A percentile compares a stretch with the other conserved stretches of the same genome.
Evolutionary conservation across 1,284 basidiomycete genomes (phyloP).

Genomic region (Irpex sp.): DNA sequence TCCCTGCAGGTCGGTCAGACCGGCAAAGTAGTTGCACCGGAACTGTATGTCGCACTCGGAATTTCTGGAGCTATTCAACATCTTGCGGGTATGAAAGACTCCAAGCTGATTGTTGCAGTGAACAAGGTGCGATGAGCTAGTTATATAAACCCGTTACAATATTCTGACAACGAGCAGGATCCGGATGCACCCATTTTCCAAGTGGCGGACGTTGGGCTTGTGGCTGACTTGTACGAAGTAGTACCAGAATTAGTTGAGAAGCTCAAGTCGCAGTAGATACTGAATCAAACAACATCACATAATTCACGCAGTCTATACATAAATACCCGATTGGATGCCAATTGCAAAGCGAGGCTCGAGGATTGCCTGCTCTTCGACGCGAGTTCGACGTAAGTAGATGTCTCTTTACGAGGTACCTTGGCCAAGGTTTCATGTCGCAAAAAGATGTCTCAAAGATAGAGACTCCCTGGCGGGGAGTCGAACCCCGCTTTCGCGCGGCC

Average conservation of each 20-base stretch:
- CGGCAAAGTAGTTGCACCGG: slow-evolving; percentile 93
- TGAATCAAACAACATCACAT: not conserved
- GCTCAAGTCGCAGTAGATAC: slow-evolving; percentile 50
- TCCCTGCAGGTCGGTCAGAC: slow-evolving; percentile 99
- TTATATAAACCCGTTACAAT: slow-evolving; percentile 3
- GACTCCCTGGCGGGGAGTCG: slow-evolving; percentile 39
- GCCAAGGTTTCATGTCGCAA: too few species aligned
- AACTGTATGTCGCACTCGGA: slow-evolving; percentile 94
- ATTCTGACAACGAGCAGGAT: slow-evolving; percentile 52
- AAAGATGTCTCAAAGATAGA: too few species aligned
- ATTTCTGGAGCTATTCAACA: slow-evolving; percentile 99
- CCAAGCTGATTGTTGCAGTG: slow-evolving; percentile 96
- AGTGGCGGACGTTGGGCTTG: slow-evolving; percentile 93
- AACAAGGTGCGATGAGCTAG: slow-evolving; percentile 72
- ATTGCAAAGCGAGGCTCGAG: too few species aligned
- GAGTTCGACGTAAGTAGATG: too few species aligned
- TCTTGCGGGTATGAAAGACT: slow-evolving; percentile 99
- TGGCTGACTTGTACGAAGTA: slow-evolving; percentile 86
- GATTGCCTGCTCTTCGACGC: too few species aligned
- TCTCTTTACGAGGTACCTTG: too few species aligned
- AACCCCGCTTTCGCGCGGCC: slow-evolving; percentile 34
- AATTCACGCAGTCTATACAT: not conserved
- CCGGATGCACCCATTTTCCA: slow-evolving; percentile 99
- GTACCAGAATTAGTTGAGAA: slow-evolving; percentile 89
- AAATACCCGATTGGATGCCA: too few species aligned